Base-by-base conservation (phyloP, 1,139 yeast genomes). In the Kurtzmaniella quercitrusa region DNA sequence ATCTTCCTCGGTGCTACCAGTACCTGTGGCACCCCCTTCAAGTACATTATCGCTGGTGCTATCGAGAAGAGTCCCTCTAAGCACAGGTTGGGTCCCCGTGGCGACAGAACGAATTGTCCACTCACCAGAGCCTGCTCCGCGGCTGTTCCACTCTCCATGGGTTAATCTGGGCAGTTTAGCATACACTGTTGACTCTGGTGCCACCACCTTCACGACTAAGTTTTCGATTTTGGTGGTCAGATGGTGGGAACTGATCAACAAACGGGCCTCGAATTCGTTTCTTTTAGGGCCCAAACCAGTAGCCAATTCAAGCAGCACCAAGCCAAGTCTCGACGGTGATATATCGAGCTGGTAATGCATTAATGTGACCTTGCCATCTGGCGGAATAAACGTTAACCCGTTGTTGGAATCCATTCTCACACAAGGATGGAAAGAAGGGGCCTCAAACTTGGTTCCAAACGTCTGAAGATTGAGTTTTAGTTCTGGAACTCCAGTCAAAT, bases 201-300 rank as follows among this genome's bases (percentile, higher is more conserved):
- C 66, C 46, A 65, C 59, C 16, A 86, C 68, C 40, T 75, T 78
- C 10, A 89, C 70, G 24, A 58, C 54, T 33, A 91, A 58, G 46
- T 73, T 68, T 37, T 86, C 90, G 33, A 91, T 68, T 46, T 72
- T 70, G 46, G 78, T 65, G 4, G 83, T 83, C 2, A 60, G 54
- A 24, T 74, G 70, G 38, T 75, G 68, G 45, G 76, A 71, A 34
- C 72, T 69, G 1, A 89, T 71, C 52, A 75, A 74, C 3, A 90
- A 60, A 14, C 75, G 72, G 15, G 89, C 73, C 59, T 90, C 96
- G 62, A 90, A 90, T 58, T 89, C 96, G 56, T 85, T 83, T 39
- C 68, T 65, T 34, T 70, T 62, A 1, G 63, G 53, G 0, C 96
- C 96, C 29, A 86, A 63, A 0, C 81, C 84, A 2, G 80, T 76